Evolutionary conservation across 1,139 yeast species (phyloP).

Genomic region (Barnettozyma hawaiiensis): DNA sequence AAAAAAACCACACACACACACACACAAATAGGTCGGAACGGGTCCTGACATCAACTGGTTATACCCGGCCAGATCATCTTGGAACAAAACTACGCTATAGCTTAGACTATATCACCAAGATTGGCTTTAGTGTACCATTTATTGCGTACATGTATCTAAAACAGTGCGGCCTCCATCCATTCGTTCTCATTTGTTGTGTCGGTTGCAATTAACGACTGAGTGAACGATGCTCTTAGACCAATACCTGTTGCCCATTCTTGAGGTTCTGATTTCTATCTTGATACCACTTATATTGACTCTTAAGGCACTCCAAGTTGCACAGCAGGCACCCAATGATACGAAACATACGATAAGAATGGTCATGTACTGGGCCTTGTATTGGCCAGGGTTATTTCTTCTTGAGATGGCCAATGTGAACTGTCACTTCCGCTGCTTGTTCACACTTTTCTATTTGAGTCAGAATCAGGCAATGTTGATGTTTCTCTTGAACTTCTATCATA

Average conservation of each 20-base stretch:
- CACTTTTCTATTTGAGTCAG: slow-evolving; percentile 12
- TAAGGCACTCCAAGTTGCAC: slow-evolving; percentile 16
- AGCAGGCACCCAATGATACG: neutral
- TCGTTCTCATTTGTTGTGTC: neutral
- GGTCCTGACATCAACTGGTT: too few relatives aligned
- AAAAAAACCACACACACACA: too few relatives aligned
- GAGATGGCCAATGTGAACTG: slow-evolving; percentile 13
- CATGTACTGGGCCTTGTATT: slow-evolving; percentile 21
- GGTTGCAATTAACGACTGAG: neutral
- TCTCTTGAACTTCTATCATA: slow-evolving; percentile 13
- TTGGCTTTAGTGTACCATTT: neutral
- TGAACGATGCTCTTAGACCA: slow-evolving; percentile 16
- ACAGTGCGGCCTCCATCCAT: neutral
- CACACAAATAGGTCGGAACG: too few relatives aligned
- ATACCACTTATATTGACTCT: slow-evolving; percentile 20
- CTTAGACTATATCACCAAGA: neutral
- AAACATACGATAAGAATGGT: slow-evolving; percentile 6
- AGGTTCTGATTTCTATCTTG: slow-evolving; percentile 12
- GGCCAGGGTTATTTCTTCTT: slow-evolving; percentile 16
- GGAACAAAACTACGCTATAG: neutral
- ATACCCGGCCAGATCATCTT: neutral
- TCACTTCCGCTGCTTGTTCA: slow-evolving; percentile 16
- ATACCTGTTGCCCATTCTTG: slow-evolving; percentile 18
- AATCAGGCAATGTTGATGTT: slow-evolving; percentile 4
- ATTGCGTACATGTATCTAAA: neutral